Evolutionary conservation across 2,329 filamentous ascomycete genomes (phyloP), one percentile per base, ranked within the genome.

Genomic region (Ophiocordyceps sinensis): DNA sequence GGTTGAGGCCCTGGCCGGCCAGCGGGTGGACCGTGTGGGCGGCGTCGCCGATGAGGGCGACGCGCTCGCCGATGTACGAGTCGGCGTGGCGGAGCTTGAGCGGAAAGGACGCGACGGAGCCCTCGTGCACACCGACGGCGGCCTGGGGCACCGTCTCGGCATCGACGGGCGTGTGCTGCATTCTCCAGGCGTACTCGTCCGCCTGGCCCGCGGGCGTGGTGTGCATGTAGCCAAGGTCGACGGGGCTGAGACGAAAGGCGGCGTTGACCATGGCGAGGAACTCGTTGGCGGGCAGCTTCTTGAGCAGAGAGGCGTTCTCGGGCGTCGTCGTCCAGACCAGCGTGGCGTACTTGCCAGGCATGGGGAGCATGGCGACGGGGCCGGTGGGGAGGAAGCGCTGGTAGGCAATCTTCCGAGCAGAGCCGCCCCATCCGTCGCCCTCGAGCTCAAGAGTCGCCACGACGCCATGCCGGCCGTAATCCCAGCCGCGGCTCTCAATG

Each of bases 271-370:
- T 82, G 28, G 86, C 80, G 14, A 80, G 65, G 54, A 98, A 93
- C 55, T 94, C 83, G 38, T 68, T 65, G 0, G 78, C 60, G 0
- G 78, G 66, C 5, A 98, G 70, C 31, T 73, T 74, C 66, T 94
- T 95, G 34, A 98, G 70, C 41, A 81, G 70, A 0, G 82, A 71
- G 1, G 89, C 91, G 45, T 85, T 79, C 41, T 77, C 70, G 0
- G 87, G 82, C 0, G 85, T 91, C 1, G 88, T 96, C 6, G 87
- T 93, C 91, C 91, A 98, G 15, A 98, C 91, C 5, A 98, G 69
- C 1, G 86, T 88, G 5, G 88, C 81, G 56, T 77, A 74, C 47
- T 84, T 82, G 17, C 84, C 83, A 0, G 91, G 91, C 9, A 98
- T 67, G 1, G 91, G 91, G 2, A 98, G 75, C 64, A 96, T 79